Conservation (phyloP, 768 basidiomycete species). For the Amanita brunnescens region DNA sequence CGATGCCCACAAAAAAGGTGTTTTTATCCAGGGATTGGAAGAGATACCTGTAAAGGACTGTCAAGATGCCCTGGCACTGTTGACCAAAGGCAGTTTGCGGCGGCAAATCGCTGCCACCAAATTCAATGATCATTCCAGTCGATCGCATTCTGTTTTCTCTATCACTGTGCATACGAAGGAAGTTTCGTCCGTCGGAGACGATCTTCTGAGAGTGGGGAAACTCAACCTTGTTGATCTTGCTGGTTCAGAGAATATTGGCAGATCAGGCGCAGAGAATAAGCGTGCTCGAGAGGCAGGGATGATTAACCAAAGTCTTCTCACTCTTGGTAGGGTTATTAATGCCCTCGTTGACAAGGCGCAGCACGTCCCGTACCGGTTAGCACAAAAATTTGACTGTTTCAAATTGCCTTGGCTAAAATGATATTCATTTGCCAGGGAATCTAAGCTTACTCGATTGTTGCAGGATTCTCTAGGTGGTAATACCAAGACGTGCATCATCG, state of each 20-base stretch:
- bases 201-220: conserved; percentile 88
- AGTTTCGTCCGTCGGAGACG: conserved; percentile 66
- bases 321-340: conserved; percentile 95
- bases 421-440: conserved; percentile 51
- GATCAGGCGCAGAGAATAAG: conserved; percentile 92
- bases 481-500: conserved; percentile 97
- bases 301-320: conserved; percentile 96
- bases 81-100: conserved; percentile 84
- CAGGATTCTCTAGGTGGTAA: conserved; percentile 98
- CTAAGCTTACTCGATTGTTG: conserved; percentile 91
- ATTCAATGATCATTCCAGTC: conserved; percentile 96
- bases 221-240: conserved; percentile 96
- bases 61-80: conserved; percentile 70
- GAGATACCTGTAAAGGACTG: conserved; percentile 80
- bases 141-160: conserved; percentile 97
- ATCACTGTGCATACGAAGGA: conserved; percentile 92
- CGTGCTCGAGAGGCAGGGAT: conserved; percentile 95
- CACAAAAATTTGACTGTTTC: not conserved
- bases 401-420: conserved; percentile 1
- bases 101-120: conserved; percentile 93
- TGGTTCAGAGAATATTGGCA: conserved; percentile 94
- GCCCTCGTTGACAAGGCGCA: conserved; percentile 86
- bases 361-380: conserved; percentile 90
- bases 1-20: conserved; percentile 79
- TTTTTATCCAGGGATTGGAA: conserved; percentile 92